These are phyloP conservation scores for Corchorus capsularis DNA, from an alignment of 345 rosid species.

Conservation along the genomic window DNA sequence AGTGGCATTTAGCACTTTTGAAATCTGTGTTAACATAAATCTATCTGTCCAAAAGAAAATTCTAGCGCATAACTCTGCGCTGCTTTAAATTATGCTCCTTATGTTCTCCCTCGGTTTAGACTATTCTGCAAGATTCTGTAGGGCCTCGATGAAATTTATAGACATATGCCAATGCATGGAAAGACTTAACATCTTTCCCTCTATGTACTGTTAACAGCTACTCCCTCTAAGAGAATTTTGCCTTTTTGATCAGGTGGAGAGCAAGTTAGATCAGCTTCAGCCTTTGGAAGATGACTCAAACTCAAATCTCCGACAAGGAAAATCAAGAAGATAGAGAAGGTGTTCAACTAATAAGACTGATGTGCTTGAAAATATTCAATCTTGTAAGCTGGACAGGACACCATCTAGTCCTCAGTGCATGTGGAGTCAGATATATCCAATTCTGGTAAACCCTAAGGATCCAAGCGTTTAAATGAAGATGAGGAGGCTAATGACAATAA, in stretches of 20 bases:
- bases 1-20: background rate
- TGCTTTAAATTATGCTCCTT: background rate
- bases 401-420: slow-evolving; percentile 24
- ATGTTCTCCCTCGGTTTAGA: background rate
- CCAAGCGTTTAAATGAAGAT: slow-evolving; percentile 47
- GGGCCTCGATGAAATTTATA: slow-evolving; percentile 16
- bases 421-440: slow-evolving; percentile 37
- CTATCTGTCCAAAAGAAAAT: background rate
- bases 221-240: slow-evolving; percentile 18
- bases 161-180: background rate
- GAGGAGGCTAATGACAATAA: slow-evolving; percentile 38
- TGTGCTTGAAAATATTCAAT: slow-evolving; percentile 27
- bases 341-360: slow-evolving; percentile 24
- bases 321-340: slow-evolving; percentile 31
- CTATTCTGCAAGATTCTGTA: background rate
- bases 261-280: slow-evolving; percentile 30
- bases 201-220: slow-evolving; percentile 25
- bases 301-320: slow-evolving; percentile 20
- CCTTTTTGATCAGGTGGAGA: slow-evolving; percentile 35
- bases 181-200: slow-evolving; percentile 21
- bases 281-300: slow-evolving; percentile 30
- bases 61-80: background rate
- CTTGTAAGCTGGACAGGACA: slow-evolving; percentile 27
- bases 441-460: slow-evolving; percentile 30
- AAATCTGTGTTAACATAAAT: background rate